Evolutionary conservation across 2,329 filamentous ascomycete genomes (phyloP).

Genomic region (Atkinsonella hypoxylon): DNA sequence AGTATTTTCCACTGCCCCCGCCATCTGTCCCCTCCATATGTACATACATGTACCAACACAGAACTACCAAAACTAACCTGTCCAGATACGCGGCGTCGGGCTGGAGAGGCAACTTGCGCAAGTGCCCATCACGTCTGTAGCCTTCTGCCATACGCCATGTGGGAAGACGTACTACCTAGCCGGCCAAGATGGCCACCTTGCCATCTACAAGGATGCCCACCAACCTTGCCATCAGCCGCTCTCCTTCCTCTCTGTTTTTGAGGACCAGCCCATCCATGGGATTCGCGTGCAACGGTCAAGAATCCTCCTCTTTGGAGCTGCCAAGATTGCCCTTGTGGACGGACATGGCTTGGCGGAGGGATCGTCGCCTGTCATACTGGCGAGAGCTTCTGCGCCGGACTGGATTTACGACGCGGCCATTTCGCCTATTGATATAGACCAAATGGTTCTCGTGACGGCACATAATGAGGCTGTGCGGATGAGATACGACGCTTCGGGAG

Average conservation of each 20-base stretch:
- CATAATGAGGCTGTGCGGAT: constrained; percentile 69
- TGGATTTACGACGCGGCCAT: constrained; percentile 64
- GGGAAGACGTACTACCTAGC: constrained; percentile 36
- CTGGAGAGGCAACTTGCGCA: constrained; percentile 28
- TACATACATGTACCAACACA: not conserved
- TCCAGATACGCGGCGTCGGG: constrained; percentile 2
- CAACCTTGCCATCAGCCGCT: constrained; percentile 15
- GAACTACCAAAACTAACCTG: not conserved
- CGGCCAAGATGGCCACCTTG: constrained; percentile 48
- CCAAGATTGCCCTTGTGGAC: constrained; percentile 35
- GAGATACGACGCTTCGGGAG: constrained; percentile 16
- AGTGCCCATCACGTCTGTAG: constrained; percentile 48
- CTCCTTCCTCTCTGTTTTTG: constrained; percentile 43
- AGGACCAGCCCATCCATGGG: constrained; percentile 62
- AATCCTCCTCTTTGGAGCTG: constrained; percentile 58
- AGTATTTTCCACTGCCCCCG: not conserved
- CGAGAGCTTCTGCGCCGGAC: constrained; percentile 42
- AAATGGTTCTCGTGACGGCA: constrained; percentile 61
- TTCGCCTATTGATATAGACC: constrained; percentile 28
- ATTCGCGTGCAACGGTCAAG: constrained; percentile 33
- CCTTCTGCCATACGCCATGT: constrained; percentile 29
- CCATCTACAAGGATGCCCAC: constrained; percentile 34
- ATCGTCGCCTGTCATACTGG: constrained; percentile 5
- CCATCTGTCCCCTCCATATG: not conserved
- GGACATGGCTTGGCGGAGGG: constrained; percentile 11